Evolutionary conservation across 2,329 filamentous ascomycete species (phyloP).

Genomic region (Penicillium sp.): DNA sequence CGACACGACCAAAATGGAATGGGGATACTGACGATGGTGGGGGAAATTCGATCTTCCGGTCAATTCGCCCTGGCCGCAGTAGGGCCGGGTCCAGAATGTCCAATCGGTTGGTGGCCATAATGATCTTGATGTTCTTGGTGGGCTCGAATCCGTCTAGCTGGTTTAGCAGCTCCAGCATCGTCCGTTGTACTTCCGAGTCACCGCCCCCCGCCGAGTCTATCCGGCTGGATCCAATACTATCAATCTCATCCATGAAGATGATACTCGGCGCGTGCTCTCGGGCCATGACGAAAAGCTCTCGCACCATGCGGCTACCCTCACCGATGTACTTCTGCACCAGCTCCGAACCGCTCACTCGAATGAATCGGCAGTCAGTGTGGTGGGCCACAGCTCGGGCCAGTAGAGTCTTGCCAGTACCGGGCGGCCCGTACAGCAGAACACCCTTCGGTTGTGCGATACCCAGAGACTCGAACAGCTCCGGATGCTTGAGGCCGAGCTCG

Average conservation of each 20-base stretch:
- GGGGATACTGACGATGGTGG: constrained; percentile 63
- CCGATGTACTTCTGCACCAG: constrained; percentile 99
- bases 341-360: constrained; percentile 91
- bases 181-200: constrained; percentile 96
- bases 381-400: constrained; percentile 93
- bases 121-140: constrained; percentile 99
- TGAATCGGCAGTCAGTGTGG: constrained; percentile 99
- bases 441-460: constrained; percentile 98
- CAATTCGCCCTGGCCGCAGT: constrained; percentile 91
- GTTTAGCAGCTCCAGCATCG: constrained; percentile 96
- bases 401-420: constrained; percentile 94
- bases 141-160: constrained; percentile 98
- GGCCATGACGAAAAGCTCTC: constrained; percentile 98
- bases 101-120: constrained; percentile 98
- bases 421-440: constrained; percentile 91
- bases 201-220: constrained; percentile 93
- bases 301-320: constrained; percentile 96
- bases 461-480: constrained; percentile 97
- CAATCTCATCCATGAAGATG: constrained; percentile 99
- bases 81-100: constrained; percentile 96
- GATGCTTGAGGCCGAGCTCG: constrained; percentile 95
- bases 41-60: constrained; percentile 98
- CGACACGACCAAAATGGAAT: not conserved
- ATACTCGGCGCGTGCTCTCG: constrained; percentile 96
- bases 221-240: constrained; percentile 94